A percentile compares a stretch with the other conserved stretches of the same genome.
phyloP scores from a whole-genome alignment of 305 asterid species.

The Lippia alba region DNA sequence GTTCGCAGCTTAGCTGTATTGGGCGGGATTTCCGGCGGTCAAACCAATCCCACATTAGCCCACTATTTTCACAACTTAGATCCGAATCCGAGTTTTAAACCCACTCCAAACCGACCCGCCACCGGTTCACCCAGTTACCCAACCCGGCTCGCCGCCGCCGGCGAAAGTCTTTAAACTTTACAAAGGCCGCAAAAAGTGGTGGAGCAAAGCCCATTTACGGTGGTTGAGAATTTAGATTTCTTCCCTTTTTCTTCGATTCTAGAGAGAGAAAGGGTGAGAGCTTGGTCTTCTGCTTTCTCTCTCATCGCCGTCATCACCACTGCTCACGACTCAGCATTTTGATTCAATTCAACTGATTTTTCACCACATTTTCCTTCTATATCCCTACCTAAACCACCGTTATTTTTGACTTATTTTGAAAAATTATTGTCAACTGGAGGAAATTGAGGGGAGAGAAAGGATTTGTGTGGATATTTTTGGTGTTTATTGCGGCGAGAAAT shows the following conservation, averaged over 20 bases:
- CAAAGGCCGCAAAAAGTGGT: neutral
- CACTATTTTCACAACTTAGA: slow-evolving; percentile 21
- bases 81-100: slow-evolving; percentile 24
- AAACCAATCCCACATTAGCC: slow-evolving; percentile 26
- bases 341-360: neutral
- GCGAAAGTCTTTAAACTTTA: slow-evolving; percentile 3
- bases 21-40: slow-evolving; percentile 49
- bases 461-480: neutral
- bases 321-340: slow-evolving; percentile 32
- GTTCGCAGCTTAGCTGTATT: slow-evolving; percentile 37
- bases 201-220: neutral
- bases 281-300: neutral
- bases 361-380: slow-evolving; percentile 16
- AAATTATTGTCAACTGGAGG: slow-evolving; percentile 30
- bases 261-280: slow-evolving; percentile 40
- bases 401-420: slow-evolving; percentile 8
- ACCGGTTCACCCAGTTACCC: neutral
- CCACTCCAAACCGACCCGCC: no score
- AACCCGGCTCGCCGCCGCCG: slow-evolving; percentile 30
- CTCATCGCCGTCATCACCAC: slow-evolving; percentile 24
- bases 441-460: slow-evolving; percentile 27
- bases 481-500: neutral
- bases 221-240: no score
- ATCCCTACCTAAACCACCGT: slow-evolving; percentile 33
- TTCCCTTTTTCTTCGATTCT: slow-evolving; percentile 16